Evolutionary conservation across 2,329 filamentous ascomycete species (phyloP).

Genomic region (Colletotrichum brevisporum): DNA sequence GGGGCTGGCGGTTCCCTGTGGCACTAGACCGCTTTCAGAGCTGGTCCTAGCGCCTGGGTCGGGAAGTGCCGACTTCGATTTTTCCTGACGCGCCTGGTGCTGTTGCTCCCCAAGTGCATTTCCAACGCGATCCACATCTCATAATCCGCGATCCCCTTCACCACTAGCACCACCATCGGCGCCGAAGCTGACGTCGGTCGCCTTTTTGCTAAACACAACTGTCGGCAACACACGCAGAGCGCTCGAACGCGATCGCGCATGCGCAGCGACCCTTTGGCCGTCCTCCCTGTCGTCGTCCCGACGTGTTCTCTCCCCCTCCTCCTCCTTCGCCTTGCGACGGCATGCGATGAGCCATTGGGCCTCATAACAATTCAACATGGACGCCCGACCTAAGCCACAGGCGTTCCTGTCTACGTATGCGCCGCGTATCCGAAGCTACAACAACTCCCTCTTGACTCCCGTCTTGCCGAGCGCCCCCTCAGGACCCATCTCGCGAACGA

Average conservation of each 20-base stretch:
- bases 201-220: not conserved
- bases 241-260: slow-evolving; percentile 18
- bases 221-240: not conserved
- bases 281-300: not conserved
- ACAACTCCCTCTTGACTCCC: slow-evolving; percentile 91
- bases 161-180: slow-evolving; percentile 20
- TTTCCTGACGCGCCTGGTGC: slow-evolving; percentile 38
- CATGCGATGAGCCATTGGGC: slow-evolving; percentile 40
- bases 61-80: slow-evolving; percentile 38
- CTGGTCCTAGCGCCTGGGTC: slow-evolving; percentile 15
- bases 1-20: not conserved
- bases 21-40: slow-evolving; percentile 25
- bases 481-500: slow-evolving; percentile 83
- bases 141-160: slow-evolving; percentile 33
- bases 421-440: slow-evolving; percentile 89
- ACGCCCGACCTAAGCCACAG: slow-evolving; percentile 73
- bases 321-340: slow-evolving; percentile 33
- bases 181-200: slow-evolving; percentile 13
- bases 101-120: slow-evolving; percentile 34
- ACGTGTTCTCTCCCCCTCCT: slow-evolving; percentile 15
- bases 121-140: slow-evolving; percentile 40
- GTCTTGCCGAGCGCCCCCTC: slow-evolving; percentile 79
- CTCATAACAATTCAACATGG: slow-evolving; percentile 55
- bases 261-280: not conserved
- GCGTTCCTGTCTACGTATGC: slow-evolving; percentile 94